Conservation (phyloP, 805 yeast genomes). For the Wickerhamomyces canadensis region DNA sequence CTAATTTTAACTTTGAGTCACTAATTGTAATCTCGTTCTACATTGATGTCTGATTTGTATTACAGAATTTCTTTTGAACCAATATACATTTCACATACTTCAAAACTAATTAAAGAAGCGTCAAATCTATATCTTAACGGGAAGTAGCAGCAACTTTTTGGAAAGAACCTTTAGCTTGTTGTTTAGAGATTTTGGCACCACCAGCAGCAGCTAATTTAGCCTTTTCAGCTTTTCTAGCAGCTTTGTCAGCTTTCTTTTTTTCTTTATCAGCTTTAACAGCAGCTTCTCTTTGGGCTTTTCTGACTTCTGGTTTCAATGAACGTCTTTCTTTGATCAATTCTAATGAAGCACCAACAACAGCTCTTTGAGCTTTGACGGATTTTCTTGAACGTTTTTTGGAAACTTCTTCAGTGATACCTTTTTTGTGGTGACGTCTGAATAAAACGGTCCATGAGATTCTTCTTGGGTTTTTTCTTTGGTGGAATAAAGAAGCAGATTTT, state of each 20-base stretch:
- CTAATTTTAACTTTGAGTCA: too few relatives aligned
- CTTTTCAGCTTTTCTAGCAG: slow-evolving; percentile 91
- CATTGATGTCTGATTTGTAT: too few relatives aligned
- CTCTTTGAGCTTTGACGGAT: slow-evolving; percentile 98
- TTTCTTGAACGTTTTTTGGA: slow-evolving; percentile 96
- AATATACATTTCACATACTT: slow-evolving; percentile 11
- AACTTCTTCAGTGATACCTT: slow-evolving; percentile 98
- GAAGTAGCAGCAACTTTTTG: slow-evolving; percentile 95
- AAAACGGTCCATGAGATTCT: slow-evolving; percentile 99
- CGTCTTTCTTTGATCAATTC: slow-evolving; percentile 98
- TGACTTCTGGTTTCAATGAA: slow-evolving; percentile 90
- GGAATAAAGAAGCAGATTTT: slow-evolving; percentile 95
- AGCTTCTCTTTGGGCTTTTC: slow-evolving; percentile 95
- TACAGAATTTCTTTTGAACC: slow-evolving; percentile 3
- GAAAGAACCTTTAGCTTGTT: slow-evolving; percentile 97
- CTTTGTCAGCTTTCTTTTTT: slow-evolving; percentile 87
- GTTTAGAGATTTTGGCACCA: slow-evolving; percentile 82
- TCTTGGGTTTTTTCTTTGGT: slow-evolving; percentile 99
- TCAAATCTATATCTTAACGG: slow-evolving; percentile 54
- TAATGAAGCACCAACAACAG: slow-evolving; percentile 98
- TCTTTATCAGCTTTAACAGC: slow-evolving; percentile 80
- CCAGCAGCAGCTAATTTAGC: slow-evolving; percentile 76
- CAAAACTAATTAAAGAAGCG: slow-evolving; percentile 1
- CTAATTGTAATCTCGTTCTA: too few relatives aligned
- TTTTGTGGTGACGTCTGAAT: slow-evolving; percentile 99